Conservation (phyloP, 345 rosid species). For the Zanthoxylum bungeanum region DNA sequence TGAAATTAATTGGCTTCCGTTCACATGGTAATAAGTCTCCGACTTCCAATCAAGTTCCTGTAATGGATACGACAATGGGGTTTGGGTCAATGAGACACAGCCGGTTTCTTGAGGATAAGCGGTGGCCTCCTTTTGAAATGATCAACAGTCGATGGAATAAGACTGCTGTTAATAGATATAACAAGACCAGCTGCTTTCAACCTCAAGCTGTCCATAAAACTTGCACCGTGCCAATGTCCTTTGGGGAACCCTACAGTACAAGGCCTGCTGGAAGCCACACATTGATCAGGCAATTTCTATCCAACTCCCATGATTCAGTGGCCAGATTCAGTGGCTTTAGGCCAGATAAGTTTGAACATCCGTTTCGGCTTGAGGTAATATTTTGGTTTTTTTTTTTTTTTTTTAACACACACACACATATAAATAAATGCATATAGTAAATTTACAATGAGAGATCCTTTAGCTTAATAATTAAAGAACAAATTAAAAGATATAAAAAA, state of each 20-base stretch:
- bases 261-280: conserved; percentile 13
- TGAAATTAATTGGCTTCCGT: neutral
- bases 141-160: conserved; percentile 30
- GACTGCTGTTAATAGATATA: conserved; percentile 2
- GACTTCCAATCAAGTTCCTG: conserved; percentile 15
- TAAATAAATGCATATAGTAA: too few relatives aligned
- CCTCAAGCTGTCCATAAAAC: conserved; percentile 3
- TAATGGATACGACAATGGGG: conserved; percentile 13
- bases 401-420: too few relatives aligned
- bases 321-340: conserved; percentile 12
- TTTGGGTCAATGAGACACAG: conserved; percentile 29
- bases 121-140: conserved; percentile 39
- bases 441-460: too few relatives aligned
- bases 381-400: too few relatives aligned
- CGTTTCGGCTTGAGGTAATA: conserved; percentile 29
- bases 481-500: too few relatives aligned
- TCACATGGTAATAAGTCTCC: conserved; percentile 12
- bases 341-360: too few relatives aligned
- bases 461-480: too few relatives aligned
- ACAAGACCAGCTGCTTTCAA: neutral
- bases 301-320: conserved; percentile 5
- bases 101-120: conserved; percentile 35
- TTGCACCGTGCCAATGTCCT: conserved; percentile 9
- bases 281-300: conserved; percentile 17
- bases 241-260: neutral